Conservation (phyloP, 805 yeast genomes). For the Saccharomycopsis fermentans region DNA sequence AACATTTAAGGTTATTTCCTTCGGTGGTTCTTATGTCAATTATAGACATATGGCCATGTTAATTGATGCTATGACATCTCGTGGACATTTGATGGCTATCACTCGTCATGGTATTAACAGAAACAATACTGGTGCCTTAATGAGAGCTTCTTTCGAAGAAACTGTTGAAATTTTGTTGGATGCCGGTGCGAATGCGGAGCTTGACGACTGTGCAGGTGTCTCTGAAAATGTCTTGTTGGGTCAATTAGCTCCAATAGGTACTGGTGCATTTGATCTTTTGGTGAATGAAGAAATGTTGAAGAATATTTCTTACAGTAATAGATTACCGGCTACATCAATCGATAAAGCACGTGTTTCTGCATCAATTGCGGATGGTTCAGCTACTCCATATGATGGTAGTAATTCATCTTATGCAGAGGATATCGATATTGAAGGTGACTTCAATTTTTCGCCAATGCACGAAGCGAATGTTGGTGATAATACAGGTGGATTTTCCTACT, state of each 20-base stretch:
- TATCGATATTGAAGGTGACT: conserved; percentile 54
- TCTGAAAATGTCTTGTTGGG: conserved; percentile 97
- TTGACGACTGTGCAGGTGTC: conserved; percentile 97
- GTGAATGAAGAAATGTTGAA: conserved; percentile 83
- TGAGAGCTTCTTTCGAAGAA: conserved; percentile 99
- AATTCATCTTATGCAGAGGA: conserved; percentile 48
- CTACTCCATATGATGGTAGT: conserved; percentile 73
- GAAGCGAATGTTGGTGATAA: conserved; percentile 78
- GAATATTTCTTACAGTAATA: conserved; percentile 42
- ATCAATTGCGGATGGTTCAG: conserved; percentile 64
- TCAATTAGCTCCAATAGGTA: conserved; percentile 97
- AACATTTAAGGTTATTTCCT: conserved; percentile 93
- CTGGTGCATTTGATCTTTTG: conserved; percentile 95
- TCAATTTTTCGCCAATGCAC: conserved; percentile 85
- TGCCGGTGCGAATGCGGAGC: conserved; percentile 96
- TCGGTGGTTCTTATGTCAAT: conserved; percentile 98
- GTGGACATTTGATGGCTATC: conserved; percentile 97
- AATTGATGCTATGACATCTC: conserved; percentile 97
- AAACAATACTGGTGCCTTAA: conserved; percentile 96
- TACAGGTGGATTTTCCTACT: conserved; percentile 61
- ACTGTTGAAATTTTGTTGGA: conserved; percentile 95
- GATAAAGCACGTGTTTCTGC: conserved; percentile 33
- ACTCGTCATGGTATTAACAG: conserved; percentile 99
- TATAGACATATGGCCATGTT: conserved; percentile 96
- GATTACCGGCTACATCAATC: conserved; percentile 26